phyloP scores from a whole-genome alignment of 257 asterid genomes.

The Petrea volubilis region DNA sequence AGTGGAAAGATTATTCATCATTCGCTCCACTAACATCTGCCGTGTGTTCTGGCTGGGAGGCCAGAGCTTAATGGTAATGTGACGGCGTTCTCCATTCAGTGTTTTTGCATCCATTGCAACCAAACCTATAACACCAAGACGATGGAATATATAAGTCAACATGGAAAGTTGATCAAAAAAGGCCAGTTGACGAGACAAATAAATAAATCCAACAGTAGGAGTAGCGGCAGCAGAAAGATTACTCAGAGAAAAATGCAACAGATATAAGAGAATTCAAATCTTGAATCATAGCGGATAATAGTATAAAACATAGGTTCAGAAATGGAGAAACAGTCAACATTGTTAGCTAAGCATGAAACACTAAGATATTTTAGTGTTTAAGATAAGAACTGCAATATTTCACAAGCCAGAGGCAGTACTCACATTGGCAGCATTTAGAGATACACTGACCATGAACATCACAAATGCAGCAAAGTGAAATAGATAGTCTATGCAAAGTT shows the following conservation, averaged over 20 bases:
- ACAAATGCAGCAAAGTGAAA: background rate
- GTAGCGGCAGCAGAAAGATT: background rate
- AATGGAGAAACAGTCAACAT: background rate
- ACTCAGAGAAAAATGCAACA: background rate
- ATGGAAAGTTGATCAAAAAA: background rate
- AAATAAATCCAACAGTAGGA: background rate
- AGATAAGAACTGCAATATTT: background rate
- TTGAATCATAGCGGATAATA: background rate
- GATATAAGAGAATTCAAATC: background rate
- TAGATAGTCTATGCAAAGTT: background rate
- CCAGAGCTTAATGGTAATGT: constrained; percentile 85
- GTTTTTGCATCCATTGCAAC: constrained; percentile 60
- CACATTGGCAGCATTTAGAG: background rate
- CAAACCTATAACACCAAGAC: constrained; percentile 23
- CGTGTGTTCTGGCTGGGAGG: constrained; percentile 91
- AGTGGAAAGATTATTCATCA: constrained; percentile 78
- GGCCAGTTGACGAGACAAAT: constrained; percentile 2
- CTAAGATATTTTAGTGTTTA: background rate
- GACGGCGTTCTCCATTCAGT: constrained; percentile 55
- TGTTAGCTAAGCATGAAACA: background rate
- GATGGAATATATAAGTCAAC: background rate
- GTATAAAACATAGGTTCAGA: background rate
- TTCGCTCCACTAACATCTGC: constrained; percentile 70
- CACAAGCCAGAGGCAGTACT: background rate
- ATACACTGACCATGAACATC: background rate